phyloP scores from a whole-genome alignment of 139 green algal species.

The Spirogloea muscicola region DNA sequence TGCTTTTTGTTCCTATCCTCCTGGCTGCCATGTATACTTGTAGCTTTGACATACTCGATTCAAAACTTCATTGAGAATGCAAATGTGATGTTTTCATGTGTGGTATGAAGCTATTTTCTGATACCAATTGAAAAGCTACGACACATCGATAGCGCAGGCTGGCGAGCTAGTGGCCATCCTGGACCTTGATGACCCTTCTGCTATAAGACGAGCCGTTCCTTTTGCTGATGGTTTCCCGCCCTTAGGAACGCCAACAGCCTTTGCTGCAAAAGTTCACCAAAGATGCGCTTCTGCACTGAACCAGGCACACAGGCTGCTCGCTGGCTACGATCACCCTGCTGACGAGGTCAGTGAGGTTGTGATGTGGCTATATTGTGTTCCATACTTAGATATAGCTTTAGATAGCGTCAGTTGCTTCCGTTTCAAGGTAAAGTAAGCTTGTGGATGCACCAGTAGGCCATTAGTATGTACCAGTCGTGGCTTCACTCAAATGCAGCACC shows the following conservation, averaged over 20 bases:
- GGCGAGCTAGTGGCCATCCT: constrained; percentile 49
- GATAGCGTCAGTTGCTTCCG: too few species aligned
- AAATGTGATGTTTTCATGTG: background rate
- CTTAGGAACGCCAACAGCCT: constrained; percentile 34
- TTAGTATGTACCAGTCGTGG: too few species aligned
- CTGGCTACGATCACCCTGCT: constrained; percentile 35
- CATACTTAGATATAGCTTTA: background rate
- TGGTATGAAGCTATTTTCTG: background rate
- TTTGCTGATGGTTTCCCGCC: constrained; percentile 46
- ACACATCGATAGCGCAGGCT: too few species aligned
- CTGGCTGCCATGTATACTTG: background rate
- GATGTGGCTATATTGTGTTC: background rate
- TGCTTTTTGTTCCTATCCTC: background rate
- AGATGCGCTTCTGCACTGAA: constrained; percentile 17
- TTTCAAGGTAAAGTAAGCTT: too few species aligned
- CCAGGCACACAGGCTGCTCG: constrained; percentile 25
- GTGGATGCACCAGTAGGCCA: too few species aligned
- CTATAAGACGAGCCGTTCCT: constrained; percentile 14
- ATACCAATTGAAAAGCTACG: background rate
- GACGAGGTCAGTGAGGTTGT: constrained; percentile 15
- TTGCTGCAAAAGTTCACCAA: constrained; percentile 34
- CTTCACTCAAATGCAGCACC: too few species aligned
- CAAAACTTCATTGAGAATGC: too few species aligned
- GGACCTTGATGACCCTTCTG: constrained; percentile 46
- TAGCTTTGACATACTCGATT: background rate